Conservation (phyloP, 331 rosid species). For the Erythrophleum ivorense region DNA sequence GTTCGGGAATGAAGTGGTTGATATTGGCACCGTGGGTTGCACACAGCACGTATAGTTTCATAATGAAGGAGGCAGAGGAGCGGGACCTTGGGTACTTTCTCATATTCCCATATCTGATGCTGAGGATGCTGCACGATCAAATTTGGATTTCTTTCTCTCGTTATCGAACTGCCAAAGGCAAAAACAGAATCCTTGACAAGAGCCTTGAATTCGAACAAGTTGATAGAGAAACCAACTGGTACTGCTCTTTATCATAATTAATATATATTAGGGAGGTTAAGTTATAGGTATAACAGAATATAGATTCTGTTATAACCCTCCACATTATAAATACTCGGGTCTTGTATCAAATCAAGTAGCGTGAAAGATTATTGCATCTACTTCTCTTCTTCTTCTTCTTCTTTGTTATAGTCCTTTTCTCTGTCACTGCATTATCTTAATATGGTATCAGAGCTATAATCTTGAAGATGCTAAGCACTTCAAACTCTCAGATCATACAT, state of each 20-base stretch:
- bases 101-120: constrained; percentile 54
- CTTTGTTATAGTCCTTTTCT: too few species aligned
- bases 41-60: constrained; percentile 58
- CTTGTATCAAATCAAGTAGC: too few species aligned
- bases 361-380: too few species aligned
- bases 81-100: constrained; percentile 57
- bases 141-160: constrained; percentile 84
- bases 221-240: constrained; percentile 88
- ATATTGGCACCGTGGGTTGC: constrained; percentile 74
- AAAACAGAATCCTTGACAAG: constrained; percentile 59
- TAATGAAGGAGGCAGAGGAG: constrained; percentile 42
- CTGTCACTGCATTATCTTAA: too few species aligned
- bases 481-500: too few species aligned
- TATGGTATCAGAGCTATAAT: too few species aligned
- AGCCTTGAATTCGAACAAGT: constrained; percentile 81
- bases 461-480: too few species aligned
- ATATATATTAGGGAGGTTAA: too few species aligned
- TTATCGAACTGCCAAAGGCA: constrained; percentile 67
- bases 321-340: too few species aligned
- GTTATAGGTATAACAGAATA: too few species aligned
- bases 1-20: constrained; percentile 53
- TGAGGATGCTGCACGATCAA: constrained; percentile 78
- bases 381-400: too few species aligned
- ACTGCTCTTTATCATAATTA: neutral
- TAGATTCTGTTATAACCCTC: too few species aligned